A percentile compares a stretch with the other conserved stretches of the same genome.
Evolutionary conservation across 192 early-diverging fungal genomes (phyloP).

Genomic region (Oehlia diaphana): DNA sequence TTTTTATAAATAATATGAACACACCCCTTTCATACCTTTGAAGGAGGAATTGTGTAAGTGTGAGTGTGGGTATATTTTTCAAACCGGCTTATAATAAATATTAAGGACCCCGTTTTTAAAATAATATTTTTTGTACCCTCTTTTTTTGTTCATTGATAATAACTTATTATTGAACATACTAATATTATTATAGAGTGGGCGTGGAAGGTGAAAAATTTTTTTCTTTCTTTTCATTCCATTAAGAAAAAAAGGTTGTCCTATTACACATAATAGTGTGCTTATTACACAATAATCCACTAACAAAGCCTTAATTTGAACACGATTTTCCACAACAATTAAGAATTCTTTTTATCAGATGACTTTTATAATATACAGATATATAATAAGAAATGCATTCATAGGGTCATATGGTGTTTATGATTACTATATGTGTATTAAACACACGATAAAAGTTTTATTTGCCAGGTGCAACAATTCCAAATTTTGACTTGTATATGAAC

Average conservation of each 20-base stretch:
- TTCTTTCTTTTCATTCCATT: constrained; percentile 1
- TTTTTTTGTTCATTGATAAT: background rate
- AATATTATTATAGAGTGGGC: constrained; percentile 1
- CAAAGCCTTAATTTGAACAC: constrained; percentile 13
- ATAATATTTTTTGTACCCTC: background rate
- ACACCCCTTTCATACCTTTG: background rate
- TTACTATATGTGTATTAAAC: constrained; percentile 17
- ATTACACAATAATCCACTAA: constrained; percentile 15
- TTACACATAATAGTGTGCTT: constrained; percentile 8
- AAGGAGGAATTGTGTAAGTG: background rate
- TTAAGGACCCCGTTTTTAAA: background rate
- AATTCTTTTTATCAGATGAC: constrained; percentile 8
- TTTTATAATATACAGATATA: background rate
- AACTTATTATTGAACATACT: background rate
- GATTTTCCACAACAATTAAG: constrained; percentile 18
- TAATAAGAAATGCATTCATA: constrained; percentile 14
- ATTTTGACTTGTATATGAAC: background rate
- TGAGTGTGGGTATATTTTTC: background rate
- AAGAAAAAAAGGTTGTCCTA: background rate
- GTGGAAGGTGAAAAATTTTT: background rate
- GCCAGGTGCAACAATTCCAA: constrained; percentile 9
- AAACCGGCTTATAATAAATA: background rate
- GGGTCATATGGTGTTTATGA: constrained; percentile 13
- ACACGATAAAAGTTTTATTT: constrained; percentile 6
- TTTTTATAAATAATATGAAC: too few relatives aligned